Evolutionary conservation across 2,329 filamentous ascomycete genomes (phyloP).

Genomic region (Alternaria sp.): DNA sequence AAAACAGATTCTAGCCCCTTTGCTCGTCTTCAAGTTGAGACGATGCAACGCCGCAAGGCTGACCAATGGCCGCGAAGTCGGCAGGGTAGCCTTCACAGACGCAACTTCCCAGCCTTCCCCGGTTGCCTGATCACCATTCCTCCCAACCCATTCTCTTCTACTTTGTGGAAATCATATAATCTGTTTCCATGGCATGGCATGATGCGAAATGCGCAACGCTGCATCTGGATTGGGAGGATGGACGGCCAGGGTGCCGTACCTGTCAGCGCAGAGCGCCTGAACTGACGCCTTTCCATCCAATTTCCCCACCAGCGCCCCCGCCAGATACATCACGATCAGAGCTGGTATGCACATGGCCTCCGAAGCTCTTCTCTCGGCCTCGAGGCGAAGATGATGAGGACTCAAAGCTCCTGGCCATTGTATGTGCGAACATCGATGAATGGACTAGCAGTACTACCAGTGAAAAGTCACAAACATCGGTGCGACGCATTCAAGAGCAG

Average conservation of each 20-base stretch:
- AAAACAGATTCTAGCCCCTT: too few relatives aligned
- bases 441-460: background rate
- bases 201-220: background rate
- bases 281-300: background rate
- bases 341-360: conserved; percentile 4
- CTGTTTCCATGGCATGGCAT: background rate
- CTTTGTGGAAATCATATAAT: background rate
- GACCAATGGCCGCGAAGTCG: background rate
- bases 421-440: background rate
- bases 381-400: background rate
- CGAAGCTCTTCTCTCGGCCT: background rate
- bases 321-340: background rate
- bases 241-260: background rate
- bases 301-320: background rate
- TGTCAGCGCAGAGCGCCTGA: background rate
- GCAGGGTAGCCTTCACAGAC: background rate
- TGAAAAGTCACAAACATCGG: background rate
- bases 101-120: background rate
- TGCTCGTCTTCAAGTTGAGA: background rate
- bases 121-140: background rate
- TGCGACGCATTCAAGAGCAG: background rate
- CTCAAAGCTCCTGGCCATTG: background rate
- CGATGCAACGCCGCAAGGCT: background rate
- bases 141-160: too few relatives aligned
- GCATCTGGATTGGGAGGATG: background rate